These are phyloP conservation scores for Cryphonectria carpinicola DNA, from an alignment of 2,329 filamentous ascomycete species.

Conservation along the genomic window DNA sequence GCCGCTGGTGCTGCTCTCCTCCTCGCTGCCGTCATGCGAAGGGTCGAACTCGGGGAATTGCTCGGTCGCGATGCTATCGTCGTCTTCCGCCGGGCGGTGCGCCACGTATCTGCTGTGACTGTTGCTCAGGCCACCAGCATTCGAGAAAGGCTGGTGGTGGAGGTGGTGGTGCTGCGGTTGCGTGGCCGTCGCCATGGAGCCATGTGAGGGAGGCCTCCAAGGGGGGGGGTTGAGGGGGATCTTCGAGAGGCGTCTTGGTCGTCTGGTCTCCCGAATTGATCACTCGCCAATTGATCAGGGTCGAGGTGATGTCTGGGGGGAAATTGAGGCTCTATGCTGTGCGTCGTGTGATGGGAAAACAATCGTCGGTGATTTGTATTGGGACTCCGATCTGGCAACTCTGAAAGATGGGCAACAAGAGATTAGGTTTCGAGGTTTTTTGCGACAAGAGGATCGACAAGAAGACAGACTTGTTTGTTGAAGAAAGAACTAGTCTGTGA, in stretches of 20 bases:
- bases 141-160: constrained; percentile 18
- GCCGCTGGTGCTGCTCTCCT: constrained; percentile 12
- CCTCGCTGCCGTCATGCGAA: constrained; percentile 26
- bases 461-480: neutral
- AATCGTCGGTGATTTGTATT: no score
- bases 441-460: neutral
- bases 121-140: constrained; percentile 23
- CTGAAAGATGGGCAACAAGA: neutral
- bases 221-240: neutral
- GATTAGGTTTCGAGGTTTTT: constrained; percentile 16
- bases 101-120: constrained; percentile 4
- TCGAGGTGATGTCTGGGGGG: neutral
- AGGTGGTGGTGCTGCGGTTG: constrained; percentile 8
- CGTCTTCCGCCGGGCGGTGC: constrained; percentile 23
- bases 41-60: constrained; percentile 30
- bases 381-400: neutral
- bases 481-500: neutral
- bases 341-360: neutral
- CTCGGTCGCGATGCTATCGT: constrained; percentile 27
- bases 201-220: constrained; percentile 27
- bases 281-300: neutral
- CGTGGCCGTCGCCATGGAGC: constrained; percentile 29
- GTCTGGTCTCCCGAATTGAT: neutral
- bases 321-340: neutral
- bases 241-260: constrained; percentile 3